Conservation (phyloP, 2,329 filamentous ascomycete species). For the Bertia moriformis region DNA sequence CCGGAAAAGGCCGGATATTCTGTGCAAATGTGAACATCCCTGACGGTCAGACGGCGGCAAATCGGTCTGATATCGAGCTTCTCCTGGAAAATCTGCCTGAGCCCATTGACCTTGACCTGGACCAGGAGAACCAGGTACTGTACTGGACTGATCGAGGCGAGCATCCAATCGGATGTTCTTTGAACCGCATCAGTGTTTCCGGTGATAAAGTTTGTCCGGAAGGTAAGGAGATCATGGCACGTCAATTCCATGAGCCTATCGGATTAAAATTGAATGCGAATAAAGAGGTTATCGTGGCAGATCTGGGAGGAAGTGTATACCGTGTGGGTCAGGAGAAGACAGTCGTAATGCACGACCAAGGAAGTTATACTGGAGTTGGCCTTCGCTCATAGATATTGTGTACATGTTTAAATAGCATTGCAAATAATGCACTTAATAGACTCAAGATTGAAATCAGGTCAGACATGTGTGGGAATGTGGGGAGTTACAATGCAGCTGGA, state of each 20-base stretch:
- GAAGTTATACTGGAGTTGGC: too few species aligned
- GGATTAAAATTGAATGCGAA: constrained; percentile 11
- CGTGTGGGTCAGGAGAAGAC: constrained; percentile 3
- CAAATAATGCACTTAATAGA: too few species aligned
- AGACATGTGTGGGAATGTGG: too few species aligned
- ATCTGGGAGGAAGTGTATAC: constrained; percentile 23
- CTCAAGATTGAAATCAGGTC: too few species aligned
- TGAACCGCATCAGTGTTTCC: constrained; percentile 32
- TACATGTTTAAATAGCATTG: too few species aligned
- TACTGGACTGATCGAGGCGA: constrained; percentile 52
- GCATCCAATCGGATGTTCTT: constrained; percentile 32
- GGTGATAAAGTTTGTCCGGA: too few species aligned
- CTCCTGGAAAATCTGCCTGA: constrained; percentile 31
- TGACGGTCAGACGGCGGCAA: constrained; percentile 12
- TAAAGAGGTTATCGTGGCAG: constrained; percentile 19
- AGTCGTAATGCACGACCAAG: too few species aligned
- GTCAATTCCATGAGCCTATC: background rate
- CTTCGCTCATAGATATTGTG: too few species aligned
- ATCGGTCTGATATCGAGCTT: constrained; percentile 23
- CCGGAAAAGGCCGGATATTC: constrained; percentile 33
- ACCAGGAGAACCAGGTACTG: constrained; percentile 24
- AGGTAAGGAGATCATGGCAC: background rate
- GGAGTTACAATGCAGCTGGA: too few species aligned
- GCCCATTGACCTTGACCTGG: constrained; percentile 41
- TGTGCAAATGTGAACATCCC: constrained; percentile 26